Evolutionary conservation across 202 grass and related monocot genomes (phyloP), one percentile per base, ranked within the genome.

Genomic region (Digitaria exilis): DNA sequence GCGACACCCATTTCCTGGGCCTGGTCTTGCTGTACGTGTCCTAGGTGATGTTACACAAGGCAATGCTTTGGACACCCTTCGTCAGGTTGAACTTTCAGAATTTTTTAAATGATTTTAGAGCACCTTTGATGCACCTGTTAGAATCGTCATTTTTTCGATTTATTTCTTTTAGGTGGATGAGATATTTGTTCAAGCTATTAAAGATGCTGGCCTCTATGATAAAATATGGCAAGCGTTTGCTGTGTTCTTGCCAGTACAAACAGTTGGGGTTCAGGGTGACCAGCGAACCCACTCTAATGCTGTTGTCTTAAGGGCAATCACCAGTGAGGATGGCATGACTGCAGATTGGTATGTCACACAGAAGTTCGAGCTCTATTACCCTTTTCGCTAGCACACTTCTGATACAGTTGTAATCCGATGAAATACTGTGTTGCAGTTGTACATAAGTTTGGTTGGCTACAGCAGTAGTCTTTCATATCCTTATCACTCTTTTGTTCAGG

Each of bases 141-240:
- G 50, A 67, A 68, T 67, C 70, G 2, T 4, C 34, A 62, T n/a
- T 28, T 41, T 54, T 18, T 65, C 29, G 34, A 25, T 72, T 75
- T 70, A 28, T 64, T 80, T 61, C 65, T 74, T 45, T 43, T 78
- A 97, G 95, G 92, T 88, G 72, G 95, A 97, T 46, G 95, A 97
- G 80, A 97, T 97, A 95, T 95, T 93, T 84, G 87, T 97, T 82
- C 92, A 97, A 82, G 77, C 92, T 45, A 93, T 97, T 73, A 97
- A 90, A 84, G 90, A 97, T 81, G 92, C 90, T n/a, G 92, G 92
- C 19, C 84, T 97, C 19, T 97, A 91, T 80, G 92, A 97, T 88
- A 86, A 28, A 75, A 97, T 97, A 15, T 95, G 95, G 95, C 95
- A 97, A 91, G 92, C 92, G 65, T 97, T 97, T 86, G 95, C 92